Conservation (phyloP, 257 asterid species). For the Salvia hispanica region DNA sequence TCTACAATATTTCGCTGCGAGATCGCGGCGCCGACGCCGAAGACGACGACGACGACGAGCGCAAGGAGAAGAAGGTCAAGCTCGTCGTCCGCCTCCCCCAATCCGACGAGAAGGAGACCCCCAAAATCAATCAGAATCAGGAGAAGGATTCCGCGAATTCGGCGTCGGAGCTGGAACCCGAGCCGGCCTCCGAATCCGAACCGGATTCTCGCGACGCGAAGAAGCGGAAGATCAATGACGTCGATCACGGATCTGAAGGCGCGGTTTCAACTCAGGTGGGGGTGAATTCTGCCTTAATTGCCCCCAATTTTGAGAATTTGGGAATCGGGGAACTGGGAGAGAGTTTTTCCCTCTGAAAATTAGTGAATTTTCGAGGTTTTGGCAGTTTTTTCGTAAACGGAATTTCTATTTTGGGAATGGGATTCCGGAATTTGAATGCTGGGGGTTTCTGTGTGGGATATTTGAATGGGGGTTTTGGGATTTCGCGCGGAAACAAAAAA, state of each 20-base stretch:
- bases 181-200: slow-evolving; percentile 25
- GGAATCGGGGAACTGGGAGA: neutral
- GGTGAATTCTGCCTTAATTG: neutral
- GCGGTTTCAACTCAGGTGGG: slow-evolving; percentile 51
- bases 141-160: slow-evolving; percentile 35
- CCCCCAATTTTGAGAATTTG: neutral
- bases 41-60: slow-evolving; percentile 55
- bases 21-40: slow-evolving; percentile 26
- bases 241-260: slow-evolving; percentile 65
- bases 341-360: neutral
- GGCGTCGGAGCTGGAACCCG: slow-evolving; percentile 40
- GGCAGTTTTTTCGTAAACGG: too few species aligned
- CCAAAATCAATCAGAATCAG: slow-evolving; percentile 31
- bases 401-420: slow-evolving; percentile 49
- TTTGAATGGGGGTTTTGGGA: slow-evolving; percentile 40
- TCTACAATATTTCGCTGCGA: slow-evolving; percentile 27
- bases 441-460: neutral
- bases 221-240: slow-evolving; percentile 56
- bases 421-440: slow-evolving; percentile 16
- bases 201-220: slow-evolving; percentile 42
- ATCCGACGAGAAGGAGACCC: slow-evolving; percentile 30
- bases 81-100: slow-evolving; percentile 44
- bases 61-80: slow-evolving; percentile 87
- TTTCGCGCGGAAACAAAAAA: slow-evolving; percentile 68
- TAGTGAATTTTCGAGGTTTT: slow-evolving; percentile 11